A percentile compares a stretch with the other conserved stretches of the same genome.
phyloP scores from a whole-genome alignment of 768 basidiomycete species.

The Crucibulum laeve region DNA sequence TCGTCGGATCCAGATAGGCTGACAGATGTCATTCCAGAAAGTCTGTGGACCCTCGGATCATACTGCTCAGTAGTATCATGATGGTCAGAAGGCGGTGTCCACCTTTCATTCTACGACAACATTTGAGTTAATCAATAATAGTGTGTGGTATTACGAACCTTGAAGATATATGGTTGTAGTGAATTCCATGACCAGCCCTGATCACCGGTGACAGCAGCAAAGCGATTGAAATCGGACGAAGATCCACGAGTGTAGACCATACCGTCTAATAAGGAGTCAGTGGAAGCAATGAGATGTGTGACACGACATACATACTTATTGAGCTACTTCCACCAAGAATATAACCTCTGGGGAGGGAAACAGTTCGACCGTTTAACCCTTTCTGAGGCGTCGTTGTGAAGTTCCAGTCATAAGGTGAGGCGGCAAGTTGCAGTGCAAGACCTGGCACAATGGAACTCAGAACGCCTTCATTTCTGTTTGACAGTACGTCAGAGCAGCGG shows the following conservation, averaged over 20 bases:
- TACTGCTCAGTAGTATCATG: constrained; percentile 27
- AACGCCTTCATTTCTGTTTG: constrained; percentile 13
- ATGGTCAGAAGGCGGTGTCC: constrained; percentile 21
- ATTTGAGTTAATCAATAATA: not conserved
- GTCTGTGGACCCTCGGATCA: constrained; percentile 25
- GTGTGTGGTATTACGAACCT: constrained; percentile 11
- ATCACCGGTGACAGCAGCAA: constrained; percentile 20
- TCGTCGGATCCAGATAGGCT: constrained; percentile 20
- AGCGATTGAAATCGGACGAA: constrained; percentile 21
- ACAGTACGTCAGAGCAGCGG: not conserved
- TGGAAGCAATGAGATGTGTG: not conserved
- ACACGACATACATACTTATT: constrained; percentile 17
- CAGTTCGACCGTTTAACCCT: constrained; percentile 16
- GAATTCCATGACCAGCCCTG: constrained; percentile 26
- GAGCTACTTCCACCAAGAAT: constrained; percentile 27
- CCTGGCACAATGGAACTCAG: constrained; percentile 14
- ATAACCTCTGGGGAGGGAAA: constrained; percentile 21
- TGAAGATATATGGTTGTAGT: constrained; percentile 20
- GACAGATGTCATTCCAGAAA: constrained; percentile 20
- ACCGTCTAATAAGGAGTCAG: constrained; percentile 14
- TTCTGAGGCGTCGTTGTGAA: constrained; percentile 25
- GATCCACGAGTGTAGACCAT: constrained; percentile 27
- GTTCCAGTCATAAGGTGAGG: constrained; percentile 26
- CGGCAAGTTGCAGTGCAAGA: not conserved
- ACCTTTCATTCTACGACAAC: constrained; percentile 16